Base-by-base conservation (phyloP, 345 rosid species). In the Toxicodendron radicans region DNA sequence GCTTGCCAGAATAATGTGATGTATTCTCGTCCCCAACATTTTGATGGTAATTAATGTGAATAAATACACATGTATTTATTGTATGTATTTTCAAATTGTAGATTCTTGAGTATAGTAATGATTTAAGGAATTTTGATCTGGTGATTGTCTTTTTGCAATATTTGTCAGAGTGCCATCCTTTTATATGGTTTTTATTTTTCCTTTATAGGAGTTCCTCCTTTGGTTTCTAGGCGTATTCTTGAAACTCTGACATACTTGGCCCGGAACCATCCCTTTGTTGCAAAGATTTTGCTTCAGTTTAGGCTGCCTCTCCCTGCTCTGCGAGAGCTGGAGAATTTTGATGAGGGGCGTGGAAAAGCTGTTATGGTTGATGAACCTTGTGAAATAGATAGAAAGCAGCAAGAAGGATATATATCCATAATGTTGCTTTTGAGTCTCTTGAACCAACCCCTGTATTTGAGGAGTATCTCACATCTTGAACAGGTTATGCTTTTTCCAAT, bases 381-480 rank as follows among this genome's bases (percentile, higher is more conserved):
- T 84, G 79, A 84, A 85, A 65, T 68, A 41, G 78, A 71, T 61
- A 51, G 27, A 71, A 70, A 79, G 79, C 71, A 75, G 52, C 79
- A 80, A 76, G 83, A 81, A 6, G 95, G 82, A 76, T 82, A 69
- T 79, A 64, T 85, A 74, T 88, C 97, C 9, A 80, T 95, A 65
- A 89, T 87, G 24, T 75, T 92, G 83, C 99, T 95, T 70, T 81
- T 95, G 79, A 87, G 92, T 83, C 97, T 95, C 83, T 82, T 95
- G 83, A 91, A 87, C 77, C 97, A 92, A 78, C 95, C 99, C 60
- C 91, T 95, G 54, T 95, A 95, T 78, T 72, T 88, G 82, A 91
- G 99, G 87, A 95, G 99, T 71, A 77, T 95, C 70, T 95, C 97
- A 57, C 99, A 92, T 85, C 97, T 95, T 73, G 99, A 95, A 80